phyloP scores from a whole-genome alignment of 371 early-diverging fungal genomes.

The Apophysomyces elegans region DNA sequence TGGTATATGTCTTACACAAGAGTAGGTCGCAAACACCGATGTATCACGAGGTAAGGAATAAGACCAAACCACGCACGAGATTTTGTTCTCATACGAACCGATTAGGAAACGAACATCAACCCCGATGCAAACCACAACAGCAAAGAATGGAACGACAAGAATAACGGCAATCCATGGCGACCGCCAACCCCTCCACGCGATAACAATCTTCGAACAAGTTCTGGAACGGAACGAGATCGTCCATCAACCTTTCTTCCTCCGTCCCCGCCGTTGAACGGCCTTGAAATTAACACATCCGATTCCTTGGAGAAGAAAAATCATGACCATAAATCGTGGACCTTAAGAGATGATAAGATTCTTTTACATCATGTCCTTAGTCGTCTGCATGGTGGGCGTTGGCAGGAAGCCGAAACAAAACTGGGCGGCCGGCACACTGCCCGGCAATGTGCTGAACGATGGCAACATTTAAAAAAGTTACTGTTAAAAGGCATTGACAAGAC shows the following conservation, averaged over 20 bases:
- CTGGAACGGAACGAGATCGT: not conserved
- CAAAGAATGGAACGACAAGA: constrained; percentile 1
- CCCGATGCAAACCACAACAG: not conserved
- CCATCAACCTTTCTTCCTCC: constrained; percentile 3
- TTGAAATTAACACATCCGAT: not conserved
- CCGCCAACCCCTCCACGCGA: constrained; percentile 7
- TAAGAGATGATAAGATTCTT: constrained; percentile 12
- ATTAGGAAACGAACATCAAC: not conserved
- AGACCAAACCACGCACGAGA: too few relatives aligned
- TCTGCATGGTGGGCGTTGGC: constrained; percentile 15
- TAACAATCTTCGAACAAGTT: not conserved
- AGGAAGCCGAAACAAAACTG: constrained; percentile 12
- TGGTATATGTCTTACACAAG: constrained; percentile 2
- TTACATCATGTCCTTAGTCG: constrained; percentile 14
- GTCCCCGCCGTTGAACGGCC: constrained; percentile 1
- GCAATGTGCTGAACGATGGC: constrained; percentile 20
- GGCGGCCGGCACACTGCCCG: constrained; percentile 15
- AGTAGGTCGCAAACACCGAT: not conserved
- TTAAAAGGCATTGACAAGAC: constrained; percentile 13
- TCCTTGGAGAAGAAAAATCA: constrained; percentile 6
- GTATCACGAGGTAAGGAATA: not conserved
- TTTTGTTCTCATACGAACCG: not conserved
- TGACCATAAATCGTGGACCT: constrained; percentile 11
- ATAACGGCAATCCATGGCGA: not conserved
- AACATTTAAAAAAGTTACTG: constrained; percentile 10